Evolutionary conservation across 352 stramenopile species (phyloP).

Genomic region (Phytophthora quininea): DNA sequence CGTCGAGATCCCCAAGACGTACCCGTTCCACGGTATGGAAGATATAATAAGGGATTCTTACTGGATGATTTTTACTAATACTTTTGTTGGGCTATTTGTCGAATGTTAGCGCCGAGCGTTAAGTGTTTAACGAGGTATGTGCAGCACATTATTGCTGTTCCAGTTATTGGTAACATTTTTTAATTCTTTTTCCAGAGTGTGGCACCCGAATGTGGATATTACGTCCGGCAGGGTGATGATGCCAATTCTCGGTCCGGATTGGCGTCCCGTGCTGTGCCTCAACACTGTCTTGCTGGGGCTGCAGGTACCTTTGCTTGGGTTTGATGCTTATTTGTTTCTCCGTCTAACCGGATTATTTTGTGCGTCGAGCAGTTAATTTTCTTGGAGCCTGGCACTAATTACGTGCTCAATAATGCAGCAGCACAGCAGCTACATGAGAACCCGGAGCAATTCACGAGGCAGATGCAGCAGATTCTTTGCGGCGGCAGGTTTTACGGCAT

Average conservation of each 20-base stretch:
- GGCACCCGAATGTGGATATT: conserved; percentile 87
- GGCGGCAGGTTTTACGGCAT: conserved; percentile 64
- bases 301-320: conserved; percentile 46
- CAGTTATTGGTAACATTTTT: not conserved
- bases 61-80: conserved; percentile 2
- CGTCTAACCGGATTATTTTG: not conserved
- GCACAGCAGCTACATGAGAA: conserved; percentile 62
- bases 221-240: conserved; percentile 85
- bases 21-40: conserved; percentile 78
- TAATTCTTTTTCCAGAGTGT: conserved; percentile 54
- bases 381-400: conserved; percentile 74
- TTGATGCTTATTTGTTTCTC: not conserved
- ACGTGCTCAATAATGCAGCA: conserved; percentile 61
- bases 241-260: conserved; percentile 84
- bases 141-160: conserved; percentile 3
- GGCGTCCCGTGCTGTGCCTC: conserved; percentile 85
- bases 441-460: conserved; percentile 50
- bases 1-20: conserved; percentile 87
- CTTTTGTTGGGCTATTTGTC: conserved; percentile 8
- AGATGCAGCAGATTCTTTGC: conserved; percentile 71
- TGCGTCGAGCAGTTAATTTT: conserved; percentile 67
- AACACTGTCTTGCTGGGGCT: conserved; percentile 86
- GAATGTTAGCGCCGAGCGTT: conserved; percentile 63
- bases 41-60: conserved; percentile 1
- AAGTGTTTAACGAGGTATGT: conserved; percentile 69